A percentile compares a stretch with the other conserved stretches of the same genome.
phyloP scores from a whole-genome alignment of 2,329 filamentous ascomycete species.

The Xylariales sp. region DNA sequence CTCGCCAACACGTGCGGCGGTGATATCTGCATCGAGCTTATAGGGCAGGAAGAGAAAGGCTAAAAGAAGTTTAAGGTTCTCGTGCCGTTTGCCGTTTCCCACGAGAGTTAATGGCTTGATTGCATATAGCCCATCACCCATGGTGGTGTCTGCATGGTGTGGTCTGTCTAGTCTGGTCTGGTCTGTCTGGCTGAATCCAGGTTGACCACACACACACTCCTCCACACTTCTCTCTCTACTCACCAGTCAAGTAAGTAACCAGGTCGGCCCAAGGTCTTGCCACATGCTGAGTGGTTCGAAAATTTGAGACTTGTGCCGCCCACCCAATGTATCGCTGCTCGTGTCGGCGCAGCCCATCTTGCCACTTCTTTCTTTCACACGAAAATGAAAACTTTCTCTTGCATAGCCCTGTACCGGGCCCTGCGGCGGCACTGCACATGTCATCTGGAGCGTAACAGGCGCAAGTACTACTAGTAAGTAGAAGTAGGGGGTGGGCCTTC shows the following conservation, averaged over 20 bases:
- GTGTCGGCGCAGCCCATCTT: conserved; percentile 30
- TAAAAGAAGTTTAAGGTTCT: conserved; percentile 12
- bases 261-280: too few relatives aligned
- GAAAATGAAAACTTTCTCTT: conserved; percentile 15
- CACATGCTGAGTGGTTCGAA: conserved; percentile 7
- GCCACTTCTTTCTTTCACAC: conserved; percentile 11
- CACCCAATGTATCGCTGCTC: conserved; percentile 21
- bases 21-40: conserved; percentile 18
- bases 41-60: not conserved
- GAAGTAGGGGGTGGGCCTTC: too few relatives aligned
- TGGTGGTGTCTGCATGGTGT: not conserved
- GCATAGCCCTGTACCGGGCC: conserved; percentile 10
- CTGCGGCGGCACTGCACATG: conserved; percentile 16
- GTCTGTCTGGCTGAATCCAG: not conserved
- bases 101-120: conserved; percentile 15
- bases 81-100: conserved; percentile 22
- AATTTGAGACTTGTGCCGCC: not conserved
- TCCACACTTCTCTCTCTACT: too few relatives aligned
- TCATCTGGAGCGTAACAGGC: not conserved
- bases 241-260: too few relatives aligned
- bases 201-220: not conserved
- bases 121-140: not conserved
- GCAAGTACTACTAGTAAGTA: too few relatives aligned
- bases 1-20: conserved; percentile 19
- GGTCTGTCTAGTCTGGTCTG: too few relatives aligned